phyloP scores from a whole-genome alignment of 2,329 filamentous ascomycete genomes.

The Dichotomopilus funicola region DNA sequence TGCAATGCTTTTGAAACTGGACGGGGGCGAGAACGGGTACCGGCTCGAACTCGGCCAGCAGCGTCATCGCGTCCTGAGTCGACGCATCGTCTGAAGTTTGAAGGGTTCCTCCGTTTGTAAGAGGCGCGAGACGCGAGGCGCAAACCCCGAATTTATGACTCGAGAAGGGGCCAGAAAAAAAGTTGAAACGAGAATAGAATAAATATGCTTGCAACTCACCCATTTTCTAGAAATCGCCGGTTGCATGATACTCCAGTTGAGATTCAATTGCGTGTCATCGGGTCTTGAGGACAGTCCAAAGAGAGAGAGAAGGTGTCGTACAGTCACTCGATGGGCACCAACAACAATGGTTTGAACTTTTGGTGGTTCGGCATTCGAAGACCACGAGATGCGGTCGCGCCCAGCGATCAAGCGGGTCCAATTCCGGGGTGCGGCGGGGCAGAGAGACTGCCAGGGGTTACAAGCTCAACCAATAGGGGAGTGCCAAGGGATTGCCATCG shows the following conservation, averaged over 20 bases:
- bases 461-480: not conserved
- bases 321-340: not conserved
- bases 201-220: conserved; percentile 19
- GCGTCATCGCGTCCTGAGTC: not conserved
- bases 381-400: not conserved
- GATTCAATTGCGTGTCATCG: conserved; percentile 1
- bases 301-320: not conserved
- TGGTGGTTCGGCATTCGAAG: not conserved
- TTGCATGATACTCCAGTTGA: conserved; percentile 21
- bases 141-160: too few species aligned
- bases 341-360: not conserved
- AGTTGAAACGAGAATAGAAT: not conserved
- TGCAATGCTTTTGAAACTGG: conserved; percentile 12
- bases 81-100: not conserved
- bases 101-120: not conserved
- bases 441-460: not conserved
- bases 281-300: not conserved
- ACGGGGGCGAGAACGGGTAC: conserved; percentile 1
- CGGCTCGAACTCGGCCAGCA: not conserved
- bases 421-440: not conserved
- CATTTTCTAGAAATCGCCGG: conserved; percentile 24
- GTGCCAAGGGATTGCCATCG: too few species aligned
- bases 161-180: not conserved
- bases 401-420: not conserved
- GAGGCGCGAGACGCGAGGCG: too few species aligned